These are phyloP conservation scores for Daedaleopsis sinensis DNA, from an alignment of 768 basidiomycete species.

Conservation along the genomic window DNA sequence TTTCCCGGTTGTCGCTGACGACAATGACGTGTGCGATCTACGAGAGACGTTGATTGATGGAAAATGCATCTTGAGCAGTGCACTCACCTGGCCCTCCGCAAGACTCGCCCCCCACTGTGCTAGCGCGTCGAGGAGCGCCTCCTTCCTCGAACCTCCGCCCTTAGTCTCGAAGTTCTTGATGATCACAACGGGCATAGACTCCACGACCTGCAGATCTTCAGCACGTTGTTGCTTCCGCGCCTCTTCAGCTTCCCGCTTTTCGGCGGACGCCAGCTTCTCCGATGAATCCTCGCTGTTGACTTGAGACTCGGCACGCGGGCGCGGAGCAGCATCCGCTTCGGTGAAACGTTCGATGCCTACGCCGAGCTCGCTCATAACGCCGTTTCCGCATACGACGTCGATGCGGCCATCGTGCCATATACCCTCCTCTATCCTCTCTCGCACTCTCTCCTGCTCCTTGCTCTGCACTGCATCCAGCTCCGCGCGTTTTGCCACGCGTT, in stretches of 20 bases:
- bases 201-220: constrained; percentile 51
- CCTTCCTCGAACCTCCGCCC: constrained; percentile 52
- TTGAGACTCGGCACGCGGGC: background rate
- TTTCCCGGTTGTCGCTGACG: constrained; percentile 87
- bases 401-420: constrained; percentile 86
- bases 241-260: constrained; percentile 37
- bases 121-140: constrained; percentile 74
- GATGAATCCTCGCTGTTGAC: background rate
- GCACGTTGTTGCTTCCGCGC: constrained; percentile 38
- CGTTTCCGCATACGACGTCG: constrained; percentile 85
- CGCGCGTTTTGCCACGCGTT: constrained; percentile 39
- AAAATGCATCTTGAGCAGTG: background rate
- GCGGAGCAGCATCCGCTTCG: constrained; percentile 35
- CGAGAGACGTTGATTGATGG: background rate
- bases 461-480: constrained; percentile 40
- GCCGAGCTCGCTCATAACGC: constrained; percentile 85
- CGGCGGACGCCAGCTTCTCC: constrained; percentile 17
- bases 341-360: constrained; percentile 70
- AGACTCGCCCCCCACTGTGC: constrained; percentile 85
- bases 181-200: constrained; percentile 81
- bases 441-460: constrained; percentile 41
- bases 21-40: constrained; percentile 93
- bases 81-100: constrained; percentile 72
- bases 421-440: constrained; percentile 58
- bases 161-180: constrained; percentile 77